Conservation (phyloP, 306 rosid species). For the Senna siamea region DNA sequence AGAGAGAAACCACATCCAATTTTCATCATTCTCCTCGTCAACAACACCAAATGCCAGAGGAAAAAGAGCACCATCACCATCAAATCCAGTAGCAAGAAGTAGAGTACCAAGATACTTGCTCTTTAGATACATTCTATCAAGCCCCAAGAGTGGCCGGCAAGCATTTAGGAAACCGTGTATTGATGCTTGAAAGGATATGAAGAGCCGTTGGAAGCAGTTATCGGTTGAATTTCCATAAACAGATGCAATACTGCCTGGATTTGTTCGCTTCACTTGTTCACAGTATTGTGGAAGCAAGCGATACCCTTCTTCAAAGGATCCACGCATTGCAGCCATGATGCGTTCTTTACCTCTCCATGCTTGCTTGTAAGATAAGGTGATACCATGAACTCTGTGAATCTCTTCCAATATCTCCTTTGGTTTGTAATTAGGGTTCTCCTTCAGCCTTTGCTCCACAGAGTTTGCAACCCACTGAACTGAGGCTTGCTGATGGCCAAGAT, state of each 20-base stretch:
- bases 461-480: constrained; percentile 90
- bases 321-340: constrained; percentile 91
- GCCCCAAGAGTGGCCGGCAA: constrained; percentile 81
- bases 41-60: constrained; percentile 88
- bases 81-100: constrained; percentile 78
- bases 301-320: constrained; percentile 86
- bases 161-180: constrained; percentile 82
- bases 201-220: constrained; percentile 77
- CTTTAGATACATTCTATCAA: constrained; percentile 73
- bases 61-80: constrained; percentile 80
- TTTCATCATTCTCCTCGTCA: constrained; percentile 84
- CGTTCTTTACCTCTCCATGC: constrained; percentile 96
- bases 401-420: constrained; percentile 90
- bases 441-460: constrained; percentile 78
- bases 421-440: constrained; percentile 81
- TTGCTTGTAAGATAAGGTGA: constrained; percentile 84
- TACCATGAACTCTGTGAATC: constrained; percentile 83
- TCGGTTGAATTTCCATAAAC: constrained; percentile 68
- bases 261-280: constrained; percentile 77
- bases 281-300: constrained; percentile 85
- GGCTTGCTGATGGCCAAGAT: constrained; percentile 93
- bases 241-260: constrained; percentile 78
- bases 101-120: constrained; percentile 81
- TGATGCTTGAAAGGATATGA: constrained; percentile 81
- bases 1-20: constrained; percentile 89